Percentiles rank a stretch among this genome's conserved stretches.
phyloP scores from a whole-genome alignment of 495 filamentous ascomycete genomes.

The Jackrogersella multiformis region DNA sequence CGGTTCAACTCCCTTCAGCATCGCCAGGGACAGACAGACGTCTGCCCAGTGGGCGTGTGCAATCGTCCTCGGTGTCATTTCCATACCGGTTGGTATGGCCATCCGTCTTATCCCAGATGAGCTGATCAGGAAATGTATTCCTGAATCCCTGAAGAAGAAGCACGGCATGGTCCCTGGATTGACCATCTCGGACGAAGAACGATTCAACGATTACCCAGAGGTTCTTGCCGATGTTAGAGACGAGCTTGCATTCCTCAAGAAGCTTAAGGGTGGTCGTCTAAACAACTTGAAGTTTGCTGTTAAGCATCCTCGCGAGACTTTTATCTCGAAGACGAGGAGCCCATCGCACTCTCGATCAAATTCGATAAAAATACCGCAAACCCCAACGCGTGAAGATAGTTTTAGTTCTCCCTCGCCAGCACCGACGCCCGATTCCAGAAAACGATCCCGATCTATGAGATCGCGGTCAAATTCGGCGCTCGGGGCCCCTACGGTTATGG shows the following conservation, averaged over 20 bases:
- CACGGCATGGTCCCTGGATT: slow-evolving; percentile 54
- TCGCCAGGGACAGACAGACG: slow-evolving; percentile 64
- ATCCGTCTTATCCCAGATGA: slow-evolving; percentile 69
- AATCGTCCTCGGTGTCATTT: slow-evolving; percentile 73
- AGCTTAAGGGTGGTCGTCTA: slow-evolving; percentile 88
- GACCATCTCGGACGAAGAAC: slow-evolving; percentile 76
- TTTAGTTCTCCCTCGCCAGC: slow-evolving; percentile 61
- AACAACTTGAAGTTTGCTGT: slow-evolving; percentile 87
- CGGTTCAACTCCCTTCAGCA: slow-evolving; percentile 76
- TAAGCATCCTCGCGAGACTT: slow-evolving; percentile 76
- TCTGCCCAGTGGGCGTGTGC: slow-evolving; percentile 80
- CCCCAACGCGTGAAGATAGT: slow-evolving; percentile 68
- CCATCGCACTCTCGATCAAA: slow-evolving; percentile 77
- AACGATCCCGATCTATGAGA: slow-evolving; percentile 70
- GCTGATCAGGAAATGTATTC: slow-evolving; percentile 71
- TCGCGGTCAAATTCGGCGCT: slow-evolving; percentile 89
- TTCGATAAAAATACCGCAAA: slow-evolving; percentile 68
- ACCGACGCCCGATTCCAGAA: slow-evolving; percentile 76
- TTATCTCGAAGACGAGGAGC: slow-evolving; percentile 76
- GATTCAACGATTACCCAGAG: slow-evolving; percentile 75
- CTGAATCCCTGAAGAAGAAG: slow-evolving; percentile 74
- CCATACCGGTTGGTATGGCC: slow-evolving; percentile 76
- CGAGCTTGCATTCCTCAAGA: slow-evolving; percentile 88
- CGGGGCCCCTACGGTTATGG: slow-evolving; percentile 84
- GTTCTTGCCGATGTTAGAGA: slow-evolving; percentile 78